Conservation (phyloP, 495 filamentous ascomycete genomes). For the Aspergillus avenaceus region DNA sequence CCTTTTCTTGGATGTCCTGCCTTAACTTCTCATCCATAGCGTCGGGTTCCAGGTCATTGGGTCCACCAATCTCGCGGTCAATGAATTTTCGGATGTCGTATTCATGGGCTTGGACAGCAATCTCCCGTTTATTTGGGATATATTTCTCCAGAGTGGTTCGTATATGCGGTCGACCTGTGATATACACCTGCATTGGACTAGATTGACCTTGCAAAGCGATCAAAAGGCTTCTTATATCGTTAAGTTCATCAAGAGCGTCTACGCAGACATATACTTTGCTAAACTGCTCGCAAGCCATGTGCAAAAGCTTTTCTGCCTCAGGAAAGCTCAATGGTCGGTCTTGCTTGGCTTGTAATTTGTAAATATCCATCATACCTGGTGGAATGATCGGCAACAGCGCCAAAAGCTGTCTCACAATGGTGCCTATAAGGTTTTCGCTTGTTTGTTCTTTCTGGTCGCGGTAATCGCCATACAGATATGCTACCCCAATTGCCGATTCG, state of each 20-base stretch:
- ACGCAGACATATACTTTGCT: conserved; percentile 13
- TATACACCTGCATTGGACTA: conserved; percentile 5
- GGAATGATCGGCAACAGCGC: conserved; percentile 5
- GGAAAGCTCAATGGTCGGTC: background rate
- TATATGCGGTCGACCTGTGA: conserved; percentile 14
- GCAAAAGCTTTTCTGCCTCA: conserved; percentile 5
- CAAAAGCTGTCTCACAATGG: conserved; percentile 20
- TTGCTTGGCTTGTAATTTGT: background rate
- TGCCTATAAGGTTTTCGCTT: conserved; percentile 12
- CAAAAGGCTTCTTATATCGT: conserved; percentile 5
- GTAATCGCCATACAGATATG: conserved; percentile 31
- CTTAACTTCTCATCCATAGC: conserved; percentile 14
- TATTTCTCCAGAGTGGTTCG: conserved; percentile 4
- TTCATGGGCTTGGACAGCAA: conserved; percentile 13
- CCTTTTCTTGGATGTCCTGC: conserved; percentile 8
- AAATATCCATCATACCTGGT: background rate
- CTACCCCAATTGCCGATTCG: conserved; percentile 9
- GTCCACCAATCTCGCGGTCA: conserved; percentile 14
- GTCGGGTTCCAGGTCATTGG: conserved; percentile 15
- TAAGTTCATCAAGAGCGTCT: conserved; percentile 17
- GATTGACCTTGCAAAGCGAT: conserved; percentile 2
- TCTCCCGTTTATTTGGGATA: conserved; percentile 7
- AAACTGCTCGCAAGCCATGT: conserved; percentile 5
- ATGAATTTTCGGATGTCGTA: conserved; percentile 15
- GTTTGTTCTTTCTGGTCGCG: conserved; percentile 19